Conservation (phyloP, 495 filamentous ascomycete species). For the Xylaria telfairii region DNA sequence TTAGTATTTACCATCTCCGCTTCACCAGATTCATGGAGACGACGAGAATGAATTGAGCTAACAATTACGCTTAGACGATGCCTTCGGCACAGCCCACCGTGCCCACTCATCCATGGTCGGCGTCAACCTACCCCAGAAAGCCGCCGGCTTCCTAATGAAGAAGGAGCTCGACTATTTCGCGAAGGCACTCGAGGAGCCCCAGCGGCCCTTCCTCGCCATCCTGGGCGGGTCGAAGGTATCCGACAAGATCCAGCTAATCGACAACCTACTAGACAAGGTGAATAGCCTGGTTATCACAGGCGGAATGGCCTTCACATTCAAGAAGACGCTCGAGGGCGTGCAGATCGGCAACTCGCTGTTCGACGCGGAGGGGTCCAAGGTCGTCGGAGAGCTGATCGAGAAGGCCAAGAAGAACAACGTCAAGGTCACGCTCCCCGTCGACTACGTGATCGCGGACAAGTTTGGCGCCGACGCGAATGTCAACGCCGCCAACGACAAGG, state of each 20-base stretch:
- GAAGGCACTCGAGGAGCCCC: slow-evolving; percentile 89
- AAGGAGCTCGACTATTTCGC: slow-evolving; percentile 99
- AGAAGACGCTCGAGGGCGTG: slow-evolving; percentile 92
- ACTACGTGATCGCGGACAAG: slow-evolving; percentile 96
- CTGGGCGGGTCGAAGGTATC: slow-evolving; percentile 97
- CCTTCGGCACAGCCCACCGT: slow-evolving; percentile 97
- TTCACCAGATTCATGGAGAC: not conserved
- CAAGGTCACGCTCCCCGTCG: slow-evolving; percentile 89
- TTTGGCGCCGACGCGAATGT: slow-evolving; percentile 84
- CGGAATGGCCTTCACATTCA: slow-evolving; percentile 99
- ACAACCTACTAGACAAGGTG: slow-evolving; percentile 97
- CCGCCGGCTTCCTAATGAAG: slow-evolving; percentile 98
- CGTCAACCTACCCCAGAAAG: slow-evolving; percentile 91
- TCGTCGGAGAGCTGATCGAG: slow-evolving; percentile 81
- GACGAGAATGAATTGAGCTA: not conserved
- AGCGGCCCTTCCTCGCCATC: slow-evolving; percentile 97
- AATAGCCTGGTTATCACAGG: slow-evolving; percentile 96
- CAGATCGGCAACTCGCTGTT: slow-evolving; percentile 92
- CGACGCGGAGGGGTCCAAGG: slow-evolving; percentile 94
- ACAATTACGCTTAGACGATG: slow-evolving; percentile 73
- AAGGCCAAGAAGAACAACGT: slow-evolving; percentile 98
- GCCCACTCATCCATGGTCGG: slow-evolving; percentile 99
- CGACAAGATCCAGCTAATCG: slow-evolving; percentile 99
- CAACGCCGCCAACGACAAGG: slow-evolving; percentile 81
- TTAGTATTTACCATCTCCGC: slow-evolving; percentile 55